Evolutionary conservation across 2,329 filamentous ascomycete species (phyloP).

Genomic region (Fusarium sp.): DNA sequence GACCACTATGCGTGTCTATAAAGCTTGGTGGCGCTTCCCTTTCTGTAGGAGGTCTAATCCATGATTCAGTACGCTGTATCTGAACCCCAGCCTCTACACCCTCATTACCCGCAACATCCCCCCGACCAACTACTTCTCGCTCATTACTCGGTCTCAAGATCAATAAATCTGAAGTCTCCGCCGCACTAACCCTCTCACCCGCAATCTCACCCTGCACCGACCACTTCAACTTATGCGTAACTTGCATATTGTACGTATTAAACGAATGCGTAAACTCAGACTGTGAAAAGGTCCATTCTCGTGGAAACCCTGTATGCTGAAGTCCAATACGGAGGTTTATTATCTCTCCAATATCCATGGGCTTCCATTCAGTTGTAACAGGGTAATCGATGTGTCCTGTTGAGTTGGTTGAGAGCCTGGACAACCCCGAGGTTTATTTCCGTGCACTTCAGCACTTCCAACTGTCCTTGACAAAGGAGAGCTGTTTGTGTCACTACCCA

Average conservation of each 20-base stretch:
- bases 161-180: neutral
- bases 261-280: conserved; percentile 34
- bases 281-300: rapidly evolving
- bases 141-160: conserved; percentile 4
- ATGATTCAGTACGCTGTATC: neutral
- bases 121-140: neutral
- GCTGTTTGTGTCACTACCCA: conserved; percentile 1
- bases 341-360: conserved; percentile 16
- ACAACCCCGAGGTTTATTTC: conserved; percentile 3
- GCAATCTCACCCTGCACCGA: neutral
- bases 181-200: neutral
- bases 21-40: conserved; percentile 1
- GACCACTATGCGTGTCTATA: neutral
- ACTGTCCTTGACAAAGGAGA: neutral
- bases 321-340: conserved; percentile 3
- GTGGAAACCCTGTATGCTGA: neutral
- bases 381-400: neutral
- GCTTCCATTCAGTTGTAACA: neutral
- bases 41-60: conserved; percentile 3
- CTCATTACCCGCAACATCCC: neutral
- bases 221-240: conserved; percentile 40
- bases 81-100: too few relatives aligned
- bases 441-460: neutral
- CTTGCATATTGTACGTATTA: conserved; percentile 42
- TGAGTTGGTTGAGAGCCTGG: rapidly evolving